Evolutionary conservation across 73 alveolate genomes (phyloP).

Genomic region (Paramecium pentaurelia): DNA sequence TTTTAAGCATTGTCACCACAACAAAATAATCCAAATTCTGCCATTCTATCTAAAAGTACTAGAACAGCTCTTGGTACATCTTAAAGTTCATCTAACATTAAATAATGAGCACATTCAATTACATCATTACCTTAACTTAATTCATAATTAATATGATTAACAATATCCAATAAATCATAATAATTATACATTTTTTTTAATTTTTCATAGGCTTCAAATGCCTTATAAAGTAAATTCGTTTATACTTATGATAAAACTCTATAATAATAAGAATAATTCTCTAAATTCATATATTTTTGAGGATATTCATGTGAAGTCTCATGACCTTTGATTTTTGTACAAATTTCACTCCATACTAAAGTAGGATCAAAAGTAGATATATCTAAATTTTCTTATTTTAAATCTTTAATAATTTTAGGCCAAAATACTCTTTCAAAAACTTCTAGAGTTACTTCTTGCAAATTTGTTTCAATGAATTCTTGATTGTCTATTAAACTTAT

Average conservation of each 20-base stretch:
- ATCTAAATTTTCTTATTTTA: neutral
- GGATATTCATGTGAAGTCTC: slow-evolving; percentile 51
- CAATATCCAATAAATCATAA: slow-evolving; percentile 88
- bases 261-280: neutral
- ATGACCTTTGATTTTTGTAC: slow-evolving; percentile 81
- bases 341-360: slow-evolving; percentile 84
- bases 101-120: slow-evolving; percentile 67
- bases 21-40: slow-evolving; percentile 75
- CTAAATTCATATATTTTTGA: slow-evolving; percentile 32
- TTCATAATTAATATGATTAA: slow-evolving; percentile 67
- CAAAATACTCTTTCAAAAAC: slow-evolving; percentile 37
- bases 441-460: slow-evolving; percentile 55
- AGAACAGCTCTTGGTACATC: slow-evolving; percentile 79
- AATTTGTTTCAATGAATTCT: neutral
- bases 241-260: slow-evolving; percentile 4
- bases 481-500: neutral
- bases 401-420: neutral
- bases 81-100: slow-evolving; percentile 87
- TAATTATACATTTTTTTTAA: slow-evolving; percentile 72
- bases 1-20: slow-evolving; percentile 93
- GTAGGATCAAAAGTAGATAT: slow-evolving; percentile 34
- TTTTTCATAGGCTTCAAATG: slow-evolving; percentile 67
- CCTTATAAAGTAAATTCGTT: slow-evolving; percentile 14
- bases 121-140: slow-evolving; percentile 45
- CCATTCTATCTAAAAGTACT: slow-evolving; percentile 59